Evolutionary conservation across 1,139 yeast species (phyloP).

Genomic region (Maudiozyma humilis): DNA sequence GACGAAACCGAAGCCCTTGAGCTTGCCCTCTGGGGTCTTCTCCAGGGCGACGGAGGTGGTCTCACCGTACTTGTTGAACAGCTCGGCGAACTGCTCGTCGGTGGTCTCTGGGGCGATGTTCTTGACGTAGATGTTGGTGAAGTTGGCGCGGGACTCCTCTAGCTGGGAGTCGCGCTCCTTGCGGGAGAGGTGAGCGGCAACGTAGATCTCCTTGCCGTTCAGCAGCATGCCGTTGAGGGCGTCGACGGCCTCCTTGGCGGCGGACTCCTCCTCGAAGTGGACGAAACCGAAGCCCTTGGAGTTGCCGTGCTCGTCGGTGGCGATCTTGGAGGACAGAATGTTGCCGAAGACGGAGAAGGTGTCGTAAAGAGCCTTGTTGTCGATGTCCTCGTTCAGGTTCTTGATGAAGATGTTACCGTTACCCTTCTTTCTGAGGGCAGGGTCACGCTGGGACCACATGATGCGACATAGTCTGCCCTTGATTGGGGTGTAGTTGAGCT

Average conservation of each 20-base stretch:
- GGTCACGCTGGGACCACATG: conserved; percentile 99
- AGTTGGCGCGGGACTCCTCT: conserved; percentile 86
- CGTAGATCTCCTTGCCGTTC: conserved; percentile 93
- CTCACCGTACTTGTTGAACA: conserved; percentile 68
- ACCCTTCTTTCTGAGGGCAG: conserved; percentile 90
- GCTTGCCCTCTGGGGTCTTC: conserved; percentile 78
- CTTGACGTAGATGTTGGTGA: conserved; percentile 92
- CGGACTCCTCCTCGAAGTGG: conserved; percentile 88
- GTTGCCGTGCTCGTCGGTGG: conserved; percentile 84
- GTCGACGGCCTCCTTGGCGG: conserved; percentile 93
- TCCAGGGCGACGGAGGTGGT: conserved; percentile 82
- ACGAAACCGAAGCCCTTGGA: conserved; percentile 97
- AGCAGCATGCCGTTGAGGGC: conserved; percentile 97
- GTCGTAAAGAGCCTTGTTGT: conserved; percentile 97
- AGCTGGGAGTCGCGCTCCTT: conserved; percentile 93
- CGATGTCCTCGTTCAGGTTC: conserved; percentile 97
- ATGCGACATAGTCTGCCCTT: conserved; percentile 98
- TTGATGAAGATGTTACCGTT: conserved; percentile 96
- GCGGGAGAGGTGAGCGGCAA: conserved; percentile 88
- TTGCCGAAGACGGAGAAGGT: conserved; percentile 96
- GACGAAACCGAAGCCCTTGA: conserved; percentile 94
- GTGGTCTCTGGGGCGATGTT: conserved; percentile 68
- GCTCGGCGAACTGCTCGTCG: conserved; percentile 64
- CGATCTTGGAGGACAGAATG: conserved; percentile 94
- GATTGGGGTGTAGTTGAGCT: conserved; percentile 86